phyloP scores from a whole-genome alignment of 2,329 filamentous ascomycete species.

The Claviceps digitariae region DNA sequence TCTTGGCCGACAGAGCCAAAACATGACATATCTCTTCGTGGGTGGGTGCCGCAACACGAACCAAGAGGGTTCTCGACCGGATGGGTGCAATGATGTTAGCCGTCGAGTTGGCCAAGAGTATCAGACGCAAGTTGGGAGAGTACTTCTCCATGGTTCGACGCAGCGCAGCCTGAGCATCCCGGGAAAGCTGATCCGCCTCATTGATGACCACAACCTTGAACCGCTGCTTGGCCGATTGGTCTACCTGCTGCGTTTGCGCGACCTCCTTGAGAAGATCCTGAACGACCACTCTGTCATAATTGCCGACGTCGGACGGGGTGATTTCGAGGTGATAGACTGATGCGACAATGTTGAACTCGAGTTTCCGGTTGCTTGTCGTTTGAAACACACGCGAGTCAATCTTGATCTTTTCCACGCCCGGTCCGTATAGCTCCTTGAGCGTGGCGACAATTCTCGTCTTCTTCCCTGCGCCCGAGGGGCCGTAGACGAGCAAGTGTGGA shows the following conservation, averaged over 20 bases:
- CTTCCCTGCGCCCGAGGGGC: constrained; percentile 90
- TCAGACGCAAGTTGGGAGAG: constrained; percentile 83
- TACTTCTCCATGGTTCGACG: constrained; percentile 99
- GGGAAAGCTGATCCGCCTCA: constrained; percentile 84
- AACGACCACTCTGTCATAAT: constrained; percentile 88
- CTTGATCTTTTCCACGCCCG: constrained; percentile 99
- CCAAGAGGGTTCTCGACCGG: constrained; percentile 76
- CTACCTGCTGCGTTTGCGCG: constrained; percentile 98
- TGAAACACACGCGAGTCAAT: constrained; percentile 96
- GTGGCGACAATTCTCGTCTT: constrained; percentile 96
- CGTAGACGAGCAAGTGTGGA: constrained; percentile 92
- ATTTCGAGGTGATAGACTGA: constrained; percentile 98
- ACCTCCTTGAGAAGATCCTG: constrained; percentile 96
- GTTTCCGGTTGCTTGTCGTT: constrained; percentile 87
- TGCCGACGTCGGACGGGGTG: constrained; percentile 91
- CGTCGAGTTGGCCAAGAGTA: constrained; percentile 87
- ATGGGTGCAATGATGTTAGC: constrained; percentile 99
- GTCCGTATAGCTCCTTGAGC: constrained; percentile 85
- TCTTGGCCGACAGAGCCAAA: constrained; percentile 55
- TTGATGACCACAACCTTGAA: constrained; percentile 99
- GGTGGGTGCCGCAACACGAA: constrained; percentile 80
- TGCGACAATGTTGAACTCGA: constrained; percentile 97
- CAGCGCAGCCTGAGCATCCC: constrained; percentile 90
- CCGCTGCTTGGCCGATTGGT: constrained; percentile 72
- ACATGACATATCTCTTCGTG: constrained; percentile 74